Base-by-base conservation (phyloP, 192 early-diverging fungal species). In the Linnemannia hyalina region DNA sequence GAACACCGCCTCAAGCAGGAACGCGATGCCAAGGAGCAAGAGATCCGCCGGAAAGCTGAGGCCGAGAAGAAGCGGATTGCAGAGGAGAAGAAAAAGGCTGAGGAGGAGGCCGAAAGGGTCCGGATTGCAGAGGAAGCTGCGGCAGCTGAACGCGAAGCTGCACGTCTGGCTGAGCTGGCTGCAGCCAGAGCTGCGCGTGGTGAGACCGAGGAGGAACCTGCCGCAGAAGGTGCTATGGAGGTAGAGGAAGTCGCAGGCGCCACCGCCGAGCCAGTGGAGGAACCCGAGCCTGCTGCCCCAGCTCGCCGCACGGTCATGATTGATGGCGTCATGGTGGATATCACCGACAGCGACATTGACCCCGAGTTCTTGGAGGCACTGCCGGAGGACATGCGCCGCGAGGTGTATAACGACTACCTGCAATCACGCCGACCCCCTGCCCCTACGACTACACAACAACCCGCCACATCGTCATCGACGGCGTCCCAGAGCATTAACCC, bases 341-440 rank as follows among this genome's bases (percentile, higher is more conserved):
- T 99, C 52, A 96, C 97, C 1, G 97, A 96, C 29, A 95, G 95
- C 26, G 98, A 97, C 13, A 99, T 99, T 60, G 98, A 99, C 80
- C 92, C 93, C 7, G 95, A 95, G 78, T 99, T 99, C 85, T 89
- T 99, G 74, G 94, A 96, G 79, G 98, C 98, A 3, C 89, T 99
- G 38, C 98, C 98, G 0, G 98, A 98, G 40, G 97, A 99, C 68
- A 87, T 99, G 82, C 95, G 97, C 57, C 92, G 93, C 80, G 98
- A 99, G 88, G 97, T 99, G 10, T 90, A 98, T 47, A 95, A 95
- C 78, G 93, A 97, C 73, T 97, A 98, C 75, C 49, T 90, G 54
- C 89, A 89, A 32, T 88, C 88, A 38, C 82, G 72, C n/a, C 82
- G 84, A 73, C 80, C 79, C 65, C 76, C 82, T 29, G 79, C 89